phyloP scores from a whole-genome alignment of 2,329 filamentous ascomycete genomes.

The Nigrospora sphaerica region DNA sequence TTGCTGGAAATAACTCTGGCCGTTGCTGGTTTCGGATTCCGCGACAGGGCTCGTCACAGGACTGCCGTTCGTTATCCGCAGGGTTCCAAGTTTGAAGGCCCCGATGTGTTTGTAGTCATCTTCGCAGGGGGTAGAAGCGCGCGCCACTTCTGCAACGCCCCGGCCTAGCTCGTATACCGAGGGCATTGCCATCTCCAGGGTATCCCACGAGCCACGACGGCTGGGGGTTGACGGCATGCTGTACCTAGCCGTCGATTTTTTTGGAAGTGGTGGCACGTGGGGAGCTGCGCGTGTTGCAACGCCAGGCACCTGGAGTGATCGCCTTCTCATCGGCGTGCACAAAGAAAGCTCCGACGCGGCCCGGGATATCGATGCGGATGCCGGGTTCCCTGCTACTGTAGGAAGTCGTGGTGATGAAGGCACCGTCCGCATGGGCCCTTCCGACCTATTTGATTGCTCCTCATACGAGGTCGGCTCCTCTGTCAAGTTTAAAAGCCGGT shows the following conservation, averaged over 20 bases:
- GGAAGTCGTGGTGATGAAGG: not conserved
- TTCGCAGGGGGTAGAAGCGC: slow-evolving; percentile 44
- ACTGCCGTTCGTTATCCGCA: slow-evolving; percentile 57
- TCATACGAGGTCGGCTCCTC: slow-evolving; percentile 26
- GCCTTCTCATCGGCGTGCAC: slow-evolving; percentile 23
- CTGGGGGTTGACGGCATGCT: slow-evolving; percentile 15
- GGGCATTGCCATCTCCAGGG: slow-evolving; percentile 5
- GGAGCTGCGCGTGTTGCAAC: slow-evolving; percentile 18
- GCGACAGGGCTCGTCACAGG: slow-evolving; percentile 36
- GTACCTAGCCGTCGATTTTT: slow-evolving; percentile 9
- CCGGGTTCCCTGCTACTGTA: slow-evolving; percentile 10
- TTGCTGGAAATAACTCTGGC: no score
- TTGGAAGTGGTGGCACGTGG: slow-evolving; percentile 3
- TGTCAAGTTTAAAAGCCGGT: slow-evolving; percentile 31
- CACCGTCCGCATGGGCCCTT: not conserved
- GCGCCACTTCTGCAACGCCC: slow-evolving; percentile 17
- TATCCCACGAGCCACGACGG: slow-evolving; percentile 13
- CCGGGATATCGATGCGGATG: slow-evolving; percentile 23
- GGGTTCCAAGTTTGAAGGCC: slow-evolving; percentile 53
- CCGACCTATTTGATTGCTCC: slow-evolving; percentile 9
- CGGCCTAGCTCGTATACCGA: slow-evolving; percentile 7
- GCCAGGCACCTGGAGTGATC: slow-evolving; percentile 19
- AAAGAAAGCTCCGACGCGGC: slow-evolving; percentile 35
- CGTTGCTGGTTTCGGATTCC: no score
- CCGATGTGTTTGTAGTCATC: slow-evolving; percentile 53